These are phyloP conservation scores for Grigorovia humatica DNA, from an alignment of 805 yeast genomes.

Conservation along the genomic window DNA sequence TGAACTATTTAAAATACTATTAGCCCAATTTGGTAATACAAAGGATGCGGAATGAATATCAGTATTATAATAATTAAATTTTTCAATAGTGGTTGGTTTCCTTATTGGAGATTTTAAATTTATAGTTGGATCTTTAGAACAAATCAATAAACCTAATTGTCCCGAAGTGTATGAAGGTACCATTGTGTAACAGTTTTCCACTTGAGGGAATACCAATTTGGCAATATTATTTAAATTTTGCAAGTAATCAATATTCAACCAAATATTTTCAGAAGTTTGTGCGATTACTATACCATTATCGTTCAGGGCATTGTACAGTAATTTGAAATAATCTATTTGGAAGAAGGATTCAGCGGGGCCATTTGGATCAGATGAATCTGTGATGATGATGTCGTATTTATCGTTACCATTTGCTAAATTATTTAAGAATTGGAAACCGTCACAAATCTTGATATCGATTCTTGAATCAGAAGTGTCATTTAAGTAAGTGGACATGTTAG, in stretches of 20 bases:
- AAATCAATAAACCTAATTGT: slow-evolving; percentile 69
- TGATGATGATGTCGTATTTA: slow-evolving; percentile 72
- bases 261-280: slow-evolving; percentile 68
- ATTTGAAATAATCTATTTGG: slow-evolving; percentile 62
- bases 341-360: slow-evolving; percentile 91
- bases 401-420: slow-evolving; percentile 20
- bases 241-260: slow-evolving; percentile 55
- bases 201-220: slow-evolving; percentile 46
- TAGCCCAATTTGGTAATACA: slow-evolving; percentile 75
- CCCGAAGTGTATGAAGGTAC: slow-evolving; percentile 88
- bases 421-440: slow-evolving; percentile 72
- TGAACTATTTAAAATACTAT: slow-evolving; percentile 20
- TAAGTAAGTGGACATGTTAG: slow-evolving; percentile 64
- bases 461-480: slow-evolving; percentile 36
- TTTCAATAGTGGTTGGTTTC: slow-evolving; percentile 38
- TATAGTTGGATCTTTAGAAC: slow-evolving; percentile 44
- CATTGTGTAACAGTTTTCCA: slow-evolving; percentile 63
- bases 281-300: slow-evolving; percentile 60
- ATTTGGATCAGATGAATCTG: slow-evolving; percentile 91
- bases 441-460: slow-evolving; percentile 58
- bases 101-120: slow-evolving; percentile 46
- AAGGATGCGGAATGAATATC: slow-evolving; percentile 63
- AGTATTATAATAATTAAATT: slow-evolving; percentile 54
- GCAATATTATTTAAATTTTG: slow-evolving; percentile 39
- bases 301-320: slow-evolving; percentile 53